Conservation (phyloP, 352 stramenopile genomes). For the Pythium phragmitis region DNA sequence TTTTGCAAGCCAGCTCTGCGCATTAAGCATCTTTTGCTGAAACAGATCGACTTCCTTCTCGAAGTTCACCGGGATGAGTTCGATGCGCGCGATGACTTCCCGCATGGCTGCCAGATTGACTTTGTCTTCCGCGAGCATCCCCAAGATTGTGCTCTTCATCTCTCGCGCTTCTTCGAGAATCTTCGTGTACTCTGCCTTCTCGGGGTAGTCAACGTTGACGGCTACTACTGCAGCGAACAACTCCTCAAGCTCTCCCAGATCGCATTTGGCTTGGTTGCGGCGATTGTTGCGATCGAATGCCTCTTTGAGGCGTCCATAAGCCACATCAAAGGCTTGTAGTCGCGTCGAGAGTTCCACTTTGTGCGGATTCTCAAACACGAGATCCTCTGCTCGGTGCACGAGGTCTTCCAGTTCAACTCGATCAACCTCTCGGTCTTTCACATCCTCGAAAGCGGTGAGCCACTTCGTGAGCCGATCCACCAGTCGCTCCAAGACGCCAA, state of each 20-base stretch:
- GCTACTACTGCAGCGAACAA: constrained; percentile 44
- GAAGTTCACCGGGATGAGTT: constrained; percentile 87
- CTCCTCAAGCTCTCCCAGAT: constrained; percentile 49
- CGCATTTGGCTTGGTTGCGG: constrained; percentile 63
- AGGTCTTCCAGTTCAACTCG: constrained; percentile 48
- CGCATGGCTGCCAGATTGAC: constrained; percentile 81
- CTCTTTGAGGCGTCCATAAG: constrained; percentile 63
- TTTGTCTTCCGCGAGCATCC: constrained; percentile 77
- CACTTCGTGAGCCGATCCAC: constrained; percentile 56
- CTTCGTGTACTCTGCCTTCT: constrained; percentile 46
- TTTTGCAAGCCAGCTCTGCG: constrained; percentile 83
- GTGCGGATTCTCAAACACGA: constrained; percentile 44
- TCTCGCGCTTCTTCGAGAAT: constrained; percentile 63
- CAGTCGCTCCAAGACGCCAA: constrained; percentile 51
- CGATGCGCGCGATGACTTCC: constrained; percentile 75
- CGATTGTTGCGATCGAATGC: constrained; percentile 60
- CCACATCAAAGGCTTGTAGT: constrained; percentile 51
- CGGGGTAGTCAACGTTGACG: constrained; percentile 57
- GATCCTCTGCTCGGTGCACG: constrained; percentile 58
- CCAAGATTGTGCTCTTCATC: constrained; percentile 59
- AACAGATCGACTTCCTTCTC: constrained; percentile 75
- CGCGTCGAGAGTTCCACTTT: constrained; percentile 40
- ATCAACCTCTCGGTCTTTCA: constrained; percentile 37
- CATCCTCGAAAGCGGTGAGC: constrained; percentile 38
- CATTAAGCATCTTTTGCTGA: constrained; percentile 83